Evolutionary conservation across 164 flowering plant genomes (phyloP).

Genomic region (Houttuynia cordata): DNA sequence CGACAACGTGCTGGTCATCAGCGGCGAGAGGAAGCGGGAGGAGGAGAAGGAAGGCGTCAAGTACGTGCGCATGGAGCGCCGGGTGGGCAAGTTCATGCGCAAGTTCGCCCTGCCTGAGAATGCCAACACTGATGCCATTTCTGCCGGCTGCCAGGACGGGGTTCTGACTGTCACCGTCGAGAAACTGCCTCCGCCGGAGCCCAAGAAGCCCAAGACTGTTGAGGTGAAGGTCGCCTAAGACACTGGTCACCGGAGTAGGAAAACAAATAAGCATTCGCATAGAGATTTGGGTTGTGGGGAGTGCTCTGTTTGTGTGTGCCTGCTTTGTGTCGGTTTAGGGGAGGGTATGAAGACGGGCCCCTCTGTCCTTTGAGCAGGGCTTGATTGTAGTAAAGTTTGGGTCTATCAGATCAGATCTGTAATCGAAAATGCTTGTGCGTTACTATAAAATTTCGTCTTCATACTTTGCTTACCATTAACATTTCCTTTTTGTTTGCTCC

Average conservation of each 20-base stretch:
- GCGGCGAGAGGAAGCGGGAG: conserved; percentile 40
- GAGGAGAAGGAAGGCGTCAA: conserved; percentile 32
- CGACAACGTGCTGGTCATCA: conserved; percentile 26
- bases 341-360: too few relatives aligned
- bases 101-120: conserved; percentile 52
- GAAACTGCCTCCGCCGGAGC: conserved; percentile 57
- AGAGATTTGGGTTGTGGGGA: not conserved
- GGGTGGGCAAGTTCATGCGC: conserved; percentile 54
- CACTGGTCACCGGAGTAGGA: not conserved
- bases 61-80: conserved; percentile 52
- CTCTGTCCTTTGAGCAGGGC: too few relatives aligned
- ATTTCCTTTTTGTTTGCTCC: too few relatives aligned
- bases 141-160: conserved; percentile 45
- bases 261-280: too few relatives aligned
- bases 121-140: conserved; percentile 28
- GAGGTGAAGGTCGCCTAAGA: conserved; percentile 34
- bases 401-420: too few relatives aligned
- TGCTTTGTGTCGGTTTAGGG: too few relatives aligned
- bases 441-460: too few relatives aligned
- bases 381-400: too few relatives aligned
- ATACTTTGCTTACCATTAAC: too few relatives aligned
- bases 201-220: conserved; percentile 55
- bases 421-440: too few relatives aligned
- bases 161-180: conserved; percentile 48
- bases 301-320: not conserved